Base-by-base conservation (phyloP, 495 filamentous ascomycete species). In the Neurospora africana region DNA sequence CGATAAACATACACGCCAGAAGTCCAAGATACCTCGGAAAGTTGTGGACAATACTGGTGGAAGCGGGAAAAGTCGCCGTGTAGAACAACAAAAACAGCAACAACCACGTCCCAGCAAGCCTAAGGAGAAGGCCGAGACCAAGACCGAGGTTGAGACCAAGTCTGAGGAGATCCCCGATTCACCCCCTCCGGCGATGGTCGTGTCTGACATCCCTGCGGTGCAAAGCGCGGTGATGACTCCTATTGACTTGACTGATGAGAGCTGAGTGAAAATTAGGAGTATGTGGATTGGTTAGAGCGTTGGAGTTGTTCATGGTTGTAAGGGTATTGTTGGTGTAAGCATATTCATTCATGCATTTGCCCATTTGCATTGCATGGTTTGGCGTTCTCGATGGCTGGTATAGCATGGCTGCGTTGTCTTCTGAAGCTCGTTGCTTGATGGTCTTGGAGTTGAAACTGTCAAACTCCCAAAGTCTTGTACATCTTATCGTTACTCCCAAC, bases 211-310 rank as follows among this genome's bases (percentile, higher is more conserved):
- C 17, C 69, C 72, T 30, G 70, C 43, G 0, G 70, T 74, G n/a
- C 15, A 68, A 35, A 67, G 33, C 5, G 70, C 68, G 11, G 47
- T 2, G 4, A 44, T 44, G 41, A 44, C 41, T 21, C 41, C 5
- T 33, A 69, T 69, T 40, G 70, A 70, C 38, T 43, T 70, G 23
- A 70, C 69, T 41, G 69, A 43, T 53, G 69, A 70, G 10, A 43
- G 58, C 17, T 58, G 33, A 69, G 35, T 38, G 37, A 38, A 38
- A 9, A 38, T 38, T 9, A 38, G 37, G 10, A 10, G 37, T 38
- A 38, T 11, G 37, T 38, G 37, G 37, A 38, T 38, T 38, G 37
- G 37, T 11, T 38, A 38, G 27, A 65, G 53, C 2, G 27, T 33
- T 33, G 53, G 30, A 30, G 53, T 65, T 65, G 23, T 27, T 1